phyloP scores from a whole-genome alignment of 1,139 yeast genomes.

The Insectozyma bohioensis region DNA sequence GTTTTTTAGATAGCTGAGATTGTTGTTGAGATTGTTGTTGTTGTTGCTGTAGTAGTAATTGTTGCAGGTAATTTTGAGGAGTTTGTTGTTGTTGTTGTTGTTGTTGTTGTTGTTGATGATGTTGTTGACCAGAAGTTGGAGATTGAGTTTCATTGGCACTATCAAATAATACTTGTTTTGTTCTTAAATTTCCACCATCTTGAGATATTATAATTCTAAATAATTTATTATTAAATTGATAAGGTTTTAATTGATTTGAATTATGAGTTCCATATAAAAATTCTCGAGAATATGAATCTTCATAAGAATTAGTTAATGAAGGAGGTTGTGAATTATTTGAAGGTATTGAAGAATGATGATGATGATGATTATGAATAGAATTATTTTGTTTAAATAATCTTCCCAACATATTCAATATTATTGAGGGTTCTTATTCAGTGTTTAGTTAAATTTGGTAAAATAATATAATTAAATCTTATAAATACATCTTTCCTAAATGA shows the following conservation, averaged over 20 bases:
- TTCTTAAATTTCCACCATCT: constrained; percentile 51
- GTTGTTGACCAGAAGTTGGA: constrained; percentile 1
- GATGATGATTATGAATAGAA: constrained; percentile 8
- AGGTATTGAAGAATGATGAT: constrained; percentile 14
- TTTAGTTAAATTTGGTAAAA: no score
- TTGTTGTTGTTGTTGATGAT: constrained; percentile 3
- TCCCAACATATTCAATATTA: no score
- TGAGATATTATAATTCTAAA: constrained; percentile 51
- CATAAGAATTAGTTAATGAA: constrained; percentile 26
- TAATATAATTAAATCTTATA: no score
- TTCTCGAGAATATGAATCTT: constrained; percentile 44
- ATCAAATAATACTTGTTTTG: constrained; percentile 51
- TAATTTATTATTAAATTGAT: constrained; percentile 30
- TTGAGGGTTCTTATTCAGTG: no score
- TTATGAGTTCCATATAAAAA: constrained; percentile 44
- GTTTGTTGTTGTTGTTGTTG: constrained; percentile 6
- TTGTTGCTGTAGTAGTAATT: constrained; percentile 7
- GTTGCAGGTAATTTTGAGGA: background rate
- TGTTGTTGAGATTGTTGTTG: constrained; percentile 8
- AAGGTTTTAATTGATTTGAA: constrained; percentile 27
- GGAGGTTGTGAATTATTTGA: constrained; percentile 12
- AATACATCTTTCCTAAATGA: no score
- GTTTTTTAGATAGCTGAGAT: constrained; percentile 4
- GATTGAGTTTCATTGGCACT: constrained; percentile 27
- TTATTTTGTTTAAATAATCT: constrained; percentile 28